Conservation (phyloP, 306 rosid genomes). For the Mimosa bimucronata region DNA sequence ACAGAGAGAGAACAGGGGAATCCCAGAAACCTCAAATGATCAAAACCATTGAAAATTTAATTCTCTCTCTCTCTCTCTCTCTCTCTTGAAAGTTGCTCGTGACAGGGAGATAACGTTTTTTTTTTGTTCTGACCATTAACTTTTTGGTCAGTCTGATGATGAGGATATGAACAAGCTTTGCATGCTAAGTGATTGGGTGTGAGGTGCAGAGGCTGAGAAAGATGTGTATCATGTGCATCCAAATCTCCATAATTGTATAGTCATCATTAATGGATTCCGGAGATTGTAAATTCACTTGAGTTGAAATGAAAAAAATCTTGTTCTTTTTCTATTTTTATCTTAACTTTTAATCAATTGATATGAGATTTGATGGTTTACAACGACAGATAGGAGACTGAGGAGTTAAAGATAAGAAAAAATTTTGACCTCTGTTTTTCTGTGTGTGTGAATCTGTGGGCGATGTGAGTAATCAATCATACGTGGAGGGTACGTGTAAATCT, state of each 20-base stretch:
- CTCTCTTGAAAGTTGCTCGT: conserved; percentile 21
- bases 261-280: not conserved
- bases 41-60: conserved; percentile 40
- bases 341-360: not conserved
- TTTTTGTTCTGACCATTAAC: not conserved
- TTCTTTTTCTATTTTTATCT: not conserved
- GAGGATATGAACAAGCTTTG: not conserved
- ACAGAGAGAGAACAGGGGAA: conserved; percentile 32
- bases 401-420: conserved; percentile 7
- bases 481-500: conserved; percentile 45
- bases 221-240: not conserved
- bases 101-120: not conserved
- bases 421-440: not conserved
- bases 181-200: conserved; percentile 34
- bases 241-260: not conserved
- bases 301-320: conserved; percentile 39
- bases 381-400: not conserved
- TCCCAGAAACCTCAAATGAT: conserved; percentile 41
- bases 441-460: not conserved
- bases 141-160: conserved; percentile 23
- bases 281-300: conserved; percentile 58
- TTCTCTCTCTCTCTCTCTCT: not conserved
- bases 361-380: not conserved
- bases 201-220: not conserved
- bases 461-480: conserved; percentile 22